Evolutionary conservation across 2,329 filamentous ascomycete species (phyloP).

Genomic region (Thermomyces lanuginosus): DNA sequence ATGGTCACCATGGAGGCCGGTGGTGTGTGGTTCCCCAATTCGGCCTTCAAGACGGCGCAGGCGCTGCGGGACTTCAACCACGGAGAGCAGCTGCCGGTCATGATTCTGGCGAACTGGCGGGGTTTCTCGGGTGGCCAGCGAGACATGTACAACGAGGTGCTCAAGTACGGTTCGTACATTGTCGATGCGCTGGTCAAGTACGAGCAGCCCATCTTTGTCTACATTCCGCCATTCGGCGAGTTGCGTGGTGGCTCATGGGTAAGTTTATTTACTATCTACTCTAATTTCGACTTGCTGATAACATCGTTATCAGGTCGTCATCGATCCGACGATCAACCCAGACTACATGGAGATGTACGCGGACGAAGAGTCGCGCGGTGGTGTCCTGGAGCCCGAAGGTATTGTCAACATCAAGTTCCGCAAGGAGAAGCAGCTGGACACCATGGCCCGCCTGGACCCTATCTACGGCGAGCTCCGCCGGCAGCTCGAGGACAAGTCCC

Average conservation of each 20-base stretch:
- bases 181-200: slow-evolving; percentile 97
- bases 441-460: slow-evolving; percentile 85
- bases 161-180: slow-evolving; percentile 99
- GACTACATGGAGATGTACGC: slow-evolving; percentile 99
- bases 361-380: slow-evolving; percentile 82
- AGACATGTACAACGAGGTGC: slow-evolving; percentile 99
- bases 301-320: slow-evolving; percentile 49
- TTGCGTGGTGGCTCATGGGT: slow-evolving; percentile 95
- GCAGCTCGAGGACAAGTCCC: slow-evolving; percentile 49
- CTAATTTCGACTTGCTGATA: slow-evolving; percentile 13
- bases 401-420: slow-evolving; percentile 98
- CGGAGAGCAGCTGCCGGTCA: slow-evolving; percentile 90
- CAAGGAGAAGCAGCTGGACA: slow-evolving; percentile 91
- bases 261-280: slow-evolving; percentile 18
- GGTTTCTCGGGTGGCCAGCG: slow-evolving; percentile 99
- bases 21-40: slow-evolving; percentile 99
- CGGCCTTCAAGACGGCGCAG: slow-evolving; percentile 97
- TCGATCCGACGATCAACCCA: slow-evolving; percentile 96
- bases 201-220: slow-evolving; percentile 96
- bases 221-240: slow-evolving; percentile 93
- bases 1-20: slow-evolving; percentile 88
- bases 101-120: slow-evolving; percentile 99
- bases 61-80: slow-evolving; percentile 99
- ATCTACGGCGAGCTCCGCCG: slow-evolving; percentile 72
- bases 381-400: slow-evolving; percentile 94